phyloP scores from a whole-genome alignment of 2,329 filamentous ascomycete genomes.

The Zymoseptoria passerinii region DNA sequence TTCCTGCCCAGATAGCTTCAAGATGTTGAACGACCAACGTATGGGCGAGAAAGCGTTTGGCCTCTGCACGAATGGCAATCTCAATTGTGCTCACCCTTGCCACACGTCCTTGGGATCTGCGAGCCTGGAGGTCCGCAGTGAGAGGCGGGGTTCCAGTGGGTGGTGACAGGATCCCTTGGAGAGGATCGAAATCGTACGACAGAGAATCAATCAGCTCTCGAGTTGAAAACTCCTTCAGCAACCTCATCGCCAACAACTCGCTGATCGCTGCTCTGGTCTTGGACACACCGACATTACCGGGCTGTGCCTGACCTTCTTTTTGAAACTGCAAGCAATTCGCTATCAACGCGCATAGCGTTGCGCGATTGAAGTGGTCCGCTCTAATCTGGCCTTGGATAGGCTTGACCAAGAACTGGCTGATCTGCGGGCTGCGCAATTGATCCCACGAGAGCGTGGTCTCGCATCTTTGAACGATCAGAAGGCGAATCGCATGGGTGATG shows the following conservation, averaged over 20 bases:
- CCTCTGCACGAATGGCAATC: slow-evolving; percentile 83
- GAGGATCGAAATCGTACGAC: slow-evolving; percentile 88
- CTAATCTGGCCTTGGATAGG: slow-evolving; percentile 88
- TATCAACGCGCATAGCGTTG: slow-evolving; percentile 81
- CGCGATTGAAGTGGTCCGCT: slow-evolving; percentile 72
- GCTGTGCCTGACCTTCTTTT: slow-evolving; percentile 75
- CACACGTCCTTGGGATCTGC: slow-evolving; percentile 47
- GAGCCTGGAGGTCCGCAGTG: slow-evolving; percentile 23
- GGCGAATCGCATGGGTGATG: slow-evolving; percentile 80
- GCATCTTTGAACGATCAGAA: slow-evolving; percentile 73
- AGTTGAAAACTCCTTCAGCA: slow-evolving; percentile 82
- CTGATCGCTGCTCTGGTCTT: slow-evolving; percentile 80
- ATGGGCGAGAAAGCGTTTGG: slow-evolving; percentile 86
- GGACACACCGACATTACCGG: slow-evolving; percentile 75
- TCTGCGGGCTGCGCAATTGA: slow-evolving; percentile 86
- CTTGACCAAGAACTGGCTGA: slow-evolving; percentile 92
- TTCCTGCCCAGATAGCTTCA: slow-evolving; percentile 95
- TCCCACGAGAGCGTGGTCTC: slow-evolving; percentile 94
- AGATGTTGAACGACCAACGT: slow-evolving; percentile 87
- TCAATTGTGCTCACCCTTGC: slow-evolving; percentile 84
- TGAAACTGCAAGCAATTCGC: slow-evolving; percentile 89
- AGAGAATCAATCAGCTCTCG: slow-evolving; percentile 87
- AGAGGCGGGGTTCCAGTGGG: slow-evolving; percentile 25
- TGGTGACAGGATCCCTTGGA: slow-evolving; percentile 64
- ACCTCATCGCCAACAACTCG: slow-evolving; percentile 80